Evolutionary conservation across 1,284 basidiomycete species (phyloP).

Genomic region (Paramarasmius palmivorus): DNA sequence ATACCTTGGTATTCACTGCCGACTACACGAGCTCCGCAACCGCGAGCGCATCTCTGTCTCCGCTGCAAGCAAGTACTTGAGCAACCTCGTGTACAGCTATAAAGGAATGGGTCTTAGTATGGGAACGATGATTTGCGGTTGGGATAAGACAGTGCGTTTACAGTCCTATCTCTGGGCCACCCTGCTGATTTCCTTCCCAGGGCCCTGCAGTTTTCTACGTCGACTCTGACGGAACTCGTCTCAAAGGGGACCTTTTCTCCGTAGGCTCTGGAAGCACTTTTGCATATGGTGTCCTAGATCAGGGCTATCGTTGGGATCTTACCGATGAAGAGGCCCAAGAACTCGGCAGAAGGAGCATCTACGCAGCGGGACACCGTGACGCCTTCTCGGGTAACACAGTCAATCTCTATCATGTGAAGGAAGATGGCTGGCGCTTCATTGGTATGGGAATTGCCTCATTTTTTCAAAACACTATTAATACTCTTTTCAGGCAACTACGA

Average conservation of each 20-base stretch:
- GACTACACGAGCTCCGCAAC: slow-evolving; percentile 96
- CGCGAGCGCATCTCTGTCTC: slow-evolving; percentile 98
- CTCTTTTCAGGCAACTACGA: slow-evolving; percentile 75
- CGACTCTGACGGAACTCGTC: slow-evolving; percentile 93
- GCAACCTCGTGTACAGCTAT: slow-evolving; percentile 97
- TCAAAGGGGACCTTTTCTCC: slow-evolving; percentile 97
- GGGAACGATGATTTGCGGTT: slow-evolving; percentile 99
- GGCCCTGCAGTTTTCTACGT: slow-evolving; percentile 99
- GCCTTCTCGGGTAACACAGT: slow-evolving; percentile 97
- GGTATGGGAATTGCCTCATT: slow-evolving; percentile 48
- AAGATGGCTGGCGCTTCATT: slow-evolving; percentile 93
- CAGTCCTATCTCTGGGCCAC: not conserved
- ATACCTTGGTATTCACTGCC: slow-evolving; percentile 97
- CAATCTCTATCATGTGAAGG: slow-evolving; percentile 95
- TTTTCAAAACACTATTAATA: not conserved
- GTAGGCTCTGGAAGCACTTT: slow-evolving; percentile 98
- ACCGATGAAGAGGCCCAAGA: slow-evolving; percentile 95
- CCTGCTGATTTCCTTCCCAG: slow-evolving; percentile 32
- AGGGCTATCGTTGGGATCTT: slow-evolving; percentile 94
- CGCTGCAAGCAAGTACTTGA: slow-evolving; percentile 96
- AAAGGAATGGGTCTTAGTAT: slow-evolving; percentile 99
- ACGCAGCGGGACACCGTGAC: slow-evolving; percentile 96
- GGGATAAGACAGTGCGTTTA: slow-evolving; percentile 91
- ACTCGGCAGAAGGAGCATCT: slow-evolving; percentile 92
- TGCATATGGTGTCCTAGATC: slow-evolving; percentile 98